Conservation (phyloP, 495 filamentous ascomycete genomes). For the Neurospora sp. region DNA sequence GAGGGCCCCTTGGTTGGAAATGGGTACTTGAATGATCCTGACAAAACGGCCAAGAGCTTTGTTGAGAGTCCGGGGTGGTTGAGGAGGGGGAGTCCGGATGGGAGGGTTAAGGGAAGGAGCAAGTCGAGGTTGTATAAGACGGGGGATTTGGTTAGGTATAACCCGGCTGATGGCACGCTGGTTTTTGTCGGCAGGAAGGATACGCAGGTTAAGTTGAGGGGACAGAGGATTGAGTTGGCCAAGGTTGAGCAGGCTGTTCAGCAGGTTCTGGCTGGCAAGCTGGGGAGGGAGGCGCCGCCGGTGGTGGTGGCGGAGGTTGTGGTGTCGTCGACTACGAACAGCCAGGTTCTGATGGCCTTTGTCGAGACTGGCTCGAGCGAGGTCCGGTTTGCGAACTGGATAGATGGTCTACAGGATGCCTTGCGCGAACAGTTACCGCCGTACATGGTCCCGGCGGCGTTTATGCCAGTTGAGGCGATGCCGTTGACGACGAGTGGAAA, state of each 20-base stretch:
- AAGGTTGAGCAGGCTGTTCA: constrained; percentile 19
- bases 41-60: constrained; percentile 45
- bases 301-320: constrained; percentile 21
- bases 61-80: constrained; percentile 13
- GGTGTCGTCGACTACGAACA: constrained; percentile 9
- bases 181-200: constrained; percentile 26
- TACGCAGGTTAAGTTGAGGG: constrained; percentile 32
- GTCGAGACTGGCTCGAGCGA: background rate
- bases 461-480: constrained; percentile 40
- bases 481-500: constrained; percentile 44
- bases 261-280: constrained; percentile 2
- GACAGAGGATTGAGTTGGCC: constrained; percentile 28
- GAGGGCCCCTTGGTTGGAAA: constrained; percentile 44
- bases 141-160: constrained; percentile 45
- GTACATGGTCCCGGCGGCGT: constrained; percentile 50
- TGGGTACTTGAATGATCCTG: constrained; percentile 61
- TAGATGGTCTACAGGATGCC: background rate
- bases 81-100: background rate
- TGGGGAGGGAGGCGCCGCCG: constrained; percentile 1
- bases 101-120: background rate
- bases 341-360: background rate
- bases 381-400: background rate
- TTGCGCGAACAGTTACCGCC: constrained; percentile 13
- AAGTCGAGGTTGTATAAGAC: constrained; percentile 32
- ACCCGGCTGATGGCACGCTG: constrained; percentile 21